Base-by-base conservation (phyloP, 2,329 filamentous ascomycete species). In the Fusarium gaditjirri region DNA sequence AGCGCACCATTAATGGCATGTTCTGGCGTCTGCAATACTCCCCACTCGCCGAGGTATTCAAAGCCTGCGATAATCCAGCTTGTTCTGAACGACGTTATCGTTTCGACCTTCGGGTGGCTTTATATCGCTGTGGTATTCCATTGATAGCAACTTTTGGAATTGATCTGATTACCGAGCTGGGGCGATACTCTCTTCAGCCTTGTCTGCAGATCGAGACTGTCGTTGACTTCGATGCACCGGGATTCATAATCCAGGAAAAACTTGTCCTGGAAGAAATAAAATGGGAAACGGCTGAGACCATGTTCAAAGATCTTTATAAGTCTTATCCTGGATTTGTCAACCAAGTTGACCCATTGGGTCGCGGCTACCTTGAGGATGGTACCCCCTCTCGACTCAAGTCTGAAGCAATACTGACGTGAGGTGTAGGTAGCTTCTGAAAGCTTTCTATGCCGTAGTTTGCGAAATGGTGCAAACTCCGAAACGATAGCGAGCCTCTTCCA, bases 21-120 rank as follows among this genome's bases (percentile, higher is more conserved):
- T 65, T 53, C 19, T 70, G 60, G 68, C 29, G 25, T 25, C 16
- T 69, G 5, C 55, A 69, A 25, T 65, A 65, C 50, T 43, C 49
- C 1, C 55, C 60, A 8, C 17, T 65, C 13, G 16, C 44, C 3
- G 53, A 60, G 16, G 31, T 61, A 2, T 44, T 61, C 9, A 44
- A 25, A 2, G 2, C 65, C 10, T 70, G 65, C 27, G 8, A 58
- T 8, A 49, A 44, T 8, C 3, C 31, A 8, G 8, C 6, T 3
- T 68, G 68, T 4, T 54, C 55, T 8, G 52, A 13, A 5, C 3
- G 38, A 8, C 35, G 46, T 19, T 55, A 69, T 29, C 50, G 55
- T 8, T 7, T 68, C 14, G 41, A 50, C 16, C n/a, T 65, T 10
- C 60, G 29, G 0, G 14, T 61, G 23, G 21, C 46, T 2, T 38